These are phyloP conservation scores for Boletus sp. DNA, from an alignment of 768 basidiomycete genomes.

Conservation along the genomic window DNA sequence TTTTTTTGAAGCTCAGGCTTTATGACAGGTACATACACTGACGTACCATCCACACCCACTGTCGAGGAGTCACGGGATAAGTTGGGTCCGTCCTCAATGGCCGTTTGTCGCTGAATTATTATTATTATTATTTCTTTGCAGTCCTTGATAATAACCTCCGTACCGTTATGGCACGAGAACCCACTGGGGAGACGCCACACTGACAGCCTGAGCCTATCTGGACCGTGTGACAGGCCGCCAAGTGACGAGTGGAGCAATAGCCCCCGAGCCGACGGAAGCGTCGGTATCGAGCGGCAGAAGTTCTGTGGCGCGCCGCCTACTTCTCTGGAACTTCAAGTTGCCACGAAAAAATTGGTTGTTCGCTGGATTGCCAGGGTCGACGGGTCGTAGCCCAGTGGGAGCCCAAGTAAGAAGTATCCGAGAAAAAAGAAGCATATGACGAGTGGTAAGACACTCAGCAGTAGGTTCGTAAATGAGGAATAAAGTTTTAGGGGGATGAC, in stretches of 20 bases:
- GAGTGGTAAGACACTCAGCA: no score
- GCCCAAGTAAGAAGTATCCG: neutral
- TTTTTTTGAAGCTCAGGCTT: no score
- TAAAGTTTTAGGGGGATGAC: neutral
- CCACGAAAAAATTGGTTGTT: neutral
- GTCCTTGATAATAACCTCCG: neutral
- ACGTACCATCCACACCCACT: no score
- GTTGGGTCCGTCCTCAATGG: neutral
- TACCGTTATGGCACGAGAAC: neutral
- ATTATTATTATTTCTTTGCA: neutral
- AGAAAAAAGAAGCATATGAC: neutral
- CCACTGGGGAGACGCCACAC: neutral
- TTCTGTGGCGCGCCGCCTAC: conserved; percentile 2
- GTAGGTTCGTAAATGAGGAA: neutral
- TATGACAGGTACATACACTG: no score
- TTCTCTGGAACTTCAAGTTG: neutral
- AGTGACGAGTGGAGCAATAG: neutral
- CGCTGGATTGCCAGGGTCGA: conserved; percentile 2
- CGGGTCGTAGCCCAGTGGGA: neutral
- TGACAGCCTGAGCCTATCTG: neutral
- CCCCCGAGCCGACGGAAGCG: neutral
- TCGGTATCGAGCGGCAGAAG: neutral
- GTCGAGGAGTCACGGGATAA: no score
- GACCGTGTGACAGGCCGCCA: neutral
- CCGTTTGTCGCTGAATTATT: neutral